These are phyloP conservation scores for Lindgomyces ingoldianus DNA, from an alignment of 495 filamentous ascomycete genomes.

Conservation along the genomic window DNA sequence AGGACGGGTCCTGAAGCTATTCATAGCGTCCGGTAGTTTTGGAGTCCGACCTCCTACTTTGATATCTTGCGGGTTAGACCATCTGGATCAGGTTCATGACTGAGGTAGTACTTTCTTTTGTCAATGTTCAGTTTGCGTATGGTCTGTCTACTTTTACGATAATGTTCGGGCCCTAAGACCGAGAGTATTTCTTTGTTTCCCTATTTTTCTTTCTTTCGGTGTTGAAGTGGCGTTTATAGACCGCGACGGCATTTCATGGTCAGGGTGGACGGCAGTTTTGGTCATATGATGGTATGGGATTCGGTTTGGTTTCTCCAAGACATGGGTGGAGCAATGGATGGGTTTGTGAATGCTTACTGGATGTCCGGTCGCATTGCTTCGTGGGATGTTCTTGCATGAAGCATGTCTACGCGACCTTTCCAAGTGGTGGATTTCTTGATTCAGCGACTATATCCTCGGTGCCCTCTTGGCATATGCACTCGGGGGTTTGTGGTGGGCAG, in stretches of 20 bases:
- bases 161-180: background rate
- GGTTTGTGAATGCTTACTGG: background rate
- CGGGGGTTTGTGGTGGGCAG: background rate
- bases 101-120: background rate
- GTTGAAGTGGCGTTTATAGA: too few species aligned
- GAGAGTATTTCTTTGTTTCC: too few species aligned
- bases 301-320: background rate
- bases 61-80: background rate
- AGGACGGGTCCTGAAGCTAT: constrained; percentile 6
- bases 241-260: too few species aligned
- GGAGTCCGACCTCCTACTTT: background rate
- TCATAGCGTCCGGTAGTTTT: constrained; percentile 14
- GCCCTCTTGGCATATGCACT: background rate
- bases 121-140: background rate
- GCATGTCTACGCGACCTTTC: background rate
- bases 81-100: background rate
- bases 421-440: background rate
- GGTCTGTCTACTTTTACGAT: background rate
- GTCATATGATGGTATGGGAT: background rate
- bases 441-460: background rate
- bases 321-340: background rate
- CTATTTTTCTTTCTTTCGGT: too few species aligned
- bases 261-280: background rate
- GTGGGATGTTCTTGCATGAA: background rate
- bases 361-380: background rate